Base-by-base conservation (phyloP, 2,329 filamentous ascomycete species). In the Cucurbitaria berberidis region DNA sequence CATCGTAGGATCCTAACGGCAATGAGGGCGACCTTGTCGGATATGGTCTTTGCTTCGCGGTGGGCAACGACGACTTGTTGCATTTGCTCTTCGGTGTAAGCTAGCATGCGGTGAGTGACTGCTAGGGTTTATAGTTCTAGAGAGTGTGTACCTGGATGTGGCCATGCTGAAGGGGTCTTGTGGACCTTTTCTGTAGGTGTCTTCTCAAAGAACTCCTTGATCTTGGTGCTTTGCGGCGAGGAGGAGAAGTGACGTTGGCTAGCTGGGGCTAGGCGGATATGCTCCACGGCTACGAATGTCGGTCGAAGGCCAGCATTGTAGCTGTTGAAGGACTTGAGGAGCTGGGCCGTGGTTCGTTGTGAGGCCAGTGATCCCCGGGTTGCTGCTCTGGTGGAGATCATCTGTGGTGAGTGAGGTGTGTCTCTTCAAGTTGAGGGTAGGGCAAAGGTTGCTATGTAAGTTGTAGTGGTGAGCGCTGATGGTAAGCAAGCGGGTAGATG, bases 1-100 rank as follows among this genome's bases (percentile, higher is more conserved):
- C 85, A 93, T 44, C 93, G 84, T 34, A 92, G 82, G 19, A 92
- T 61, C 6, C 90, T 86, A 43, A 97, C 88, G 59, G 91, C 85
- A 53, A 84, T 83, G 70, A 95, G 87, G 2, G 95, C 95, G 3
- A 89, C 77, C 78, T 85, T 87, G 73, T 99, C 95, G 4, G 91
- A 89, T 69, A 85, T 81, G 11, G 85, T 89, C 66, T 86, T 82
- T 1, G 89, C 86, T 62, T 87, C 75, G 21, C 93, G 88, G 71
- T 98, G 93, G 19, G 88, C 91, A 3, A 93, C 85, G 40, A 81
- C 80, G 44, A 98, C 85, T 19, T 74, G 71, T 21, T 84, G 80
- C 89, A 98, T 95, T 73, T 97, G 88, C 57, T 89, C 82, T 68
- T 89, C 83, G 24, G 89, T 90, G 74, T 90, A 96, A 55, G 66